These are phyloP conservation scores for Talaromyces rugulosus DNA, from an alignment of 2,329 filamentous ascomycete species.

Conservation along the genomic window DNA sequence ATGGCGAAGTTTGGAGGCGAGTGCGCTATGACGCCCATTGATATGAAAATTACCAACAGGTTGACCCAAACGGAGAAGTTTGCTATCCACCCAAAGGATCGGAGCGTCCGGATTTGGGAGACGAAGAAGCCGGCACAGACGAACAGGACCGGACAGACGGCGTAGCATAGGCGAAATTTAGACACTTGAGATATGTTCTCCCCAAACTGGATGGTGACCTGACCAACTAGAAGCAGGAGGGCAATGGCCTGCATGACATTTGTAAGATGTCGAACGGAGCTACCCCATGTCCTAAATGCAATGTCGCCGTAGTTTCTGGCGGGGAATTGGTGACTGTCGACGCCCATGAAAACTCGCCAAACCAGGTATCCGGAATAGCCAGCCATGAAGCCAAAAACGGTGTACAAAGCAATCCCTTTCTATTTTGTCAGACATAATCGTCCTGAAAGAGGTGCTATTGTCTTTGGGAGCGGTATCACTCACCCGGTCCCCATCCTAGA, in stretches of 20 bases:
- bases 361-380: slow-evolving; percentile 45
- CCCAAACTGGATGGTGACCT: slow-evolving; percentile 48
- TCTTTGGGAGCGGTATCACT: not conserved
- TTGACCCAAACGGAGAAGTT: slow-evolving; percentile 56
- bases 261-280: slow-evolving; percentile 42
- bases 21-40: slow-evolving; percentile 51
- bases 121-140: slow-evolving; percentile 49
- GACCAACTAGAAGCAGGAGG: slow-evolving; percentile 30
- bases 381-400: slow-evolving; percentile 41
- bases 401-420: slow-evolving; percentile 34
- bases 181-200: slow-evolving; percentile 53
- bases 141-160: slow-evolving; percentile 50
- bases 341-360: slow-evolving; percentile 43
- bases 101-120: slow-evolving; percentile 54
- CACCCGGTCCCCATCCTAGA: slow-evolving; percentile 42
- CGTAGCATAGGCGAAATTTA: slow-evolving; percentile 49
- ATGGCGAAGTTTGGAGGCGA: slow-evolving; percentile 47
- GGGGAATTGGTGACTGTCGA: slow-evolving; percentile 47
- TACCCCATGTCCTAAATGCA: slow-evolving; percentile 47
- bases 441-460: not conserved
- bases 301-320: slow-evolving; percentile 47
- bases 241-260: slow-evolving; percentile 48
- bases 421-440: not conserved
- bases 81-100: slow-evolving; percentile 52
- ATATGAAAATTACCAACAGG: slow-evolving; percentile 52